Base-by-base conservation (phyloP, 306 rosid species). In the Acacia melanoxylon region DNA sequence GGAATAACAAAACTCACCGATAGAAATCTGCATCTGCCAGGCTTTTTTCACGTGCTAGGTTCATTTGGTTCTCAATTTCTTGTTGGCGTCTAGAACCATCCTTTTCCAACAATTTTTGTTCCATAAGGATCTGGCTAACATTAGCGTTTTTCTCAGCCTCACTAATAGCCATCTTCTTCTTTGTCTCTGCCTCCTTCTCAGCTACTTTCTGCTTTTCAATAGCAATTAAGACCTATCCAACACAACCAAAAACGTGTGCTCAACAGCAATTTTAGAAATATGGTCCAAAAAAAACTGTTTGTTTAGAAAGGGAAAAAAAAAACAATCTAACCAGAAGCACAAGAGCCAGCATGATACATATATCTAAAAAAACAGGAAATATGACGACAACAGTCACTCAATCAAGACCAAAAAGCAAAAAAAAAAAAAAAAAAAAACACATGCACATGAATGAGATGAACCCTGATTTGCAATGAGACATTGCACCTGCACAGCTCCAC, bases 111-210 rank as follows among this genome's bases (percentile, higher is more conserved):
- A 95, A 84, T 78, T 89, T 93, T 80, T 95, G 99, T 80, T 93
- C 99, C 99, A 95, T 93, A 35, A 95, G 87, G 85, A 93, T 95
- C 94, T 80, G 92, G 82, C 99, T 95, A 41, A 95, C 99, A 54
- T 90, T 85, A 15, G 99, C 97, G 80, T 91, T 92, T 85, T 95
- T 95, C 89, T 95, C 97, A 11, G 99, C 99, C 83, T 95, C 99
- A 72, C 99, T 93, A 46, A 95, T 92, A 62, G 99, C 99, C 96
- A 93, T 91, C 85, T 89, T 95, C 83, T 93, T 95, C 41, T 3
- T 40, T 17, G 99, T 93, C 87, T 93, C 98, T 17, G 97, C 94
- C 85, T 93, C 99, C 89, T 95, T 93, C 93, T 95, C 99, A 52
- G 91, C 86, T 61, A 93, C 96, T 81, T 81, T 93, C 44, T 95